Base-by-base conservation (phyloP, 2,329 filamentous ascomycete species). In the Penicillium janthinellum region DNA sequence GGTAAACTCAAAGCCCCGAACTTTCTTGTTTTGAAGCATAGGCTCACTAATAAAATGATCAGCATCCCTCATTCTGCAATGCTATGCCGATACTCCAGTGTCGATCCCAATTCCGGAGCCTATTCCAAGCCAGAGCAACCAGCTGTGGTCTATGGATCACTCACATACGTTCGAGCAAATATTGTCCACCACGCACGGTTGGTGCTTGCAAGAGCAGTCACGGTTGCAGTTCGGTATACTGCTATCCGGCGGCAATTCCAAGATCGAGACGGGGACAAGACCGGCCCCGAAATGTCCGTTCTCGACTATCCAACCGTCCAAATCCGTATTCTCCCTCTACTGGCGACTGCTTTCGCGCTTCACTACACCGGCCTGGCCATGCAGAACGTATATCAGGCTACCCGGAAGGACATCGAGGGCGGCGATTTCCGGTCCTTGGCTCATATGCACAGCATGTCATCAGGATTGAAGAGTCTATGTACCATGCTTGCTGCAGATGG, bases 271-370 rank as follows among this genome's bases (percentile, higher is more conserved):
- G 75, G 74, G 14, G 80, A 83, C 58, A 77, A 80, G 14, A 79
- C 82, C 60, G 76, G 74, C 12, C 77, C 77, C 0, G 80, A 82
- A 69, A 68, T 80, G 51, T 71, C 80, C 1, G 82, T 84, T 0
- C 72, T 84, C 5, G 81, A 84, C 62, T 84, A 84, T 61, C 80
- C 82, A 1, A 84, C 82, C 0, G 82, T 84, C 0, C 82, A 84
- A 64, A 82, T 84, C 45, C 75, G 82, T 0, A 80, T 85, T 22
- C 63, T 84, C 8, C 82, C 82, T n/a, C 70, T 84, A 0, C 75
- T 85, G 0, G 82, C 82, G 1, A 83, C 82, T 1, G 78, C 81
- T 0, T 84, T 83, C 63, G 82, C 82, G 3, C 68, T 84, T 74
- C 73, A 84, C 54, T 76, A 76, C 34, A 74, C 71, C 0, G 74